These are phyloP conservation scores for Whalleya microplaca DNA, from an alignment of 2,329 filamentous ascomycete genomes.

Conservation along the genomic window DNA sequence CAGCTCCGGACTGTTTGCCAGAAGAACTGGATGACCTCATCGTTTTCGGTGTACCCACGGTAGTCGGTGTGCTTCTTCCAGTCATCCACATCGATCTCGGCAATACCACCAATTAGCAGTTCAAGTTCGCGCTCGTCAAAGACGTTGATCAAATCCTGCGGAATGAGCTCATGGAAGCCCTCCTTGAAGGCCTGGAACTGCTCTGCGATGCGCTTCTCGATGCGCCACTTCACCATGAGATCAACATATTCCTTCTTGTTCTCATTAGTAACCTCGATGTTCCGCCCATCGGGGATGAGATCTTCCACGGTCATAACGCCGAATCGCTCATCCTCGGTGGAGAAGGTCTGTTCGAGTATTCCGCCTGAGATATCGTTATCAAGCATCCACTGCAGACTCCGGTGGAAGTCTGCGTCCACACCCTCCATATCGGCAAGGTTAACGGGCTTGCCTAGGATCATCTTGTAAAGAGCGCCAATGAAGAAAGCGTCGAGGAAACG, in stretches of 20 bases:
- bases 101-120: slow-evolving; percentile 95
- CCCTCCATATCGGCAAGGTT: slow-evolving; percentile 96
- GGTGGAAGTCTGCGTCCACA: slow-evolving; percentile 96
- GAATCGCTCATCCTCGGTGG: slow-evolving; percentile 95
- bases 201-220: slow-evolving; percentile 96
- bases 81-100: slow-evolving; percentile 99
- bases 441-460: slow-evolving; percentile 95
- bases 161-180: slow-evolving; percentile 97
- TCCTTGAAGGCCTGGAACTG: slow-evolving; percentile 98
- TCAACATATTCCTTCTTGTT: slow-evolving; percentile 99
- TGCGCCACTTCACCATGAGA: slow-evolving; percentile 98
- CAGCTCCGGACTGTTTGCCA: slow-evolving; percentile 97
- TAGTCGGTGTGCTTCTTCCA: slow-evolving; percentile 99
- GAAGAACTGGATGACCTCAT: slow-evolving; percentile 97
- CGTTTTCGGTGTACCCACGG: slow-evolving; percentile 95
- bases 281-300: slow-evolving; percentile 83
- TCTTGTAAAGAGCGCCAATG: slow-evolving; percentile 98
- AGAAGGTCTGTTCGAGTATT: slow-evolving; percentile 93
- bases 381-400: slow-evolving; percentile 95
- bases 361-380: slow-evolving; percentile 95
- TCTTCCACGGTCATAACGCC: slow-evolving; percentile 94
- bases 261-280: slow-evolving; percentile 96
- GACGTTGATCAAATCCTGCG: slow-evolving; percentile 93
- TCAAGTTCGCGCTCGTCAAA: slow-evolving; percentile 98
- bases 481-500: slow-evolving; percentile 99